A percentile compares a stretch with the other conserved stretches of the same genome.
Evolutionary conservation across 2,329 filamentous ascomycete genomes (phyloP).

Genomic region (Daldinia sp.): DNA sequence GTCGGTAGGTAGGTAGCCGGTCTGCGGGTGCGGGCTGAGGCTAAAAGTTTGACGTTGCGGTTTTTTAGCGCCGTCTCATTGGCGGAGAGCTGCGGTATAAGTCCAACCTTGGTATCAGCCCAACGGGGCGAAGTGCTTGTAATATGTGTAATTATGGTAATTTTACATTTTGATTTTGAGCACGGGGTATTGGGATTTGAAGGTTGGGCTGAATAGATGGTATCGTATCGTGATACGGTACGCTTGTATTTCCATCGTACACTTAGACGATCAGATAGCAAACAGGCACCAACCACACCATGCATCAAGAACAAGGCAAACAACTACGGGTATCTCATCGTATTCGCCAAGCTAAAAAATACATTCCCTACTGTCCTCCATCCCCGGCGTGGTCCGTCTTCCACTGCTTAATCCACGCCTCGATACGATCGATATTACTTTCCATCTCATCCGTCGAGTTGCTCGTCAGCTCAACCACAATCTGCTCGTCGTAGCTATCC

Average conservation of each 20-base stretch:
- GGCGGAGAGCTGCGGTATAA: not conserved
- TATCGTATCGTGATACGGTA: too few relatives aligned
- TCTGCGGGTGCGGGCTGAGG: too few relatives aligned
- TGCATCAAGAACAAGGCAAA: not conserved
- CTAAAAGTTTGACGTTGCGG: not conserved
- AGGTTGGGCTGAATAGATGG: too few relatives aligned
- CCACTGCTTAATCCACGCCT: constrained; percentile 85
- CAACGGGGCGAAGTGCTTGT: not conserved
- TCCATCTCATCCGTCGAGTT: constrained; percentile 87
- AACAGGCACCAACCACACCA: too few relatives aligned
- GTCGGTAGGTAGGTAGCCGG: too few relatives aligned
- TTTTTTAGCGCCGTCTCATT: not conserved
- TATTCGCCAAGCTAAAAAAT: not conserved
- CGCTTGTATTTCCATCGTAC: too few relatives aligned
- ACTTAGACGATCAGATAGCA: too few relatives aligned
- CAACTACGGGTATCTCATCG: not conserved
- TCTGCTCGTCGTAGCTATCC: constrained; percentile 84
- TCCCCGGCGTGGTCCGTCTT: constrained; percentile 66
- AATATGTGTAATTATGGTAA: too few relatives aligned
- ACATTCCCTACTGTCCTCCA: constrained; percentile 27
- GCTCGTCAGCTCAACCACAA: constrained; percentile 88
- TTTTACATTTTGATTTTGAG: too few relatives aligned
- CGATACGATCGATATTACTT: constrained; percentile 83
- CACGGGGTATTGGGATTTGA: too few relatives aligned
- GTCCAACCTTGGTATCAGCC: not conserved